A percentile compares a stretch with the other conserved stretches of the same genome.
These are phyloP conservation scores for Clarireedia monteithiana DNA, from an alignment of 2,329 filamentous ascomycete species.

Conservation along the genomic window DNA sequence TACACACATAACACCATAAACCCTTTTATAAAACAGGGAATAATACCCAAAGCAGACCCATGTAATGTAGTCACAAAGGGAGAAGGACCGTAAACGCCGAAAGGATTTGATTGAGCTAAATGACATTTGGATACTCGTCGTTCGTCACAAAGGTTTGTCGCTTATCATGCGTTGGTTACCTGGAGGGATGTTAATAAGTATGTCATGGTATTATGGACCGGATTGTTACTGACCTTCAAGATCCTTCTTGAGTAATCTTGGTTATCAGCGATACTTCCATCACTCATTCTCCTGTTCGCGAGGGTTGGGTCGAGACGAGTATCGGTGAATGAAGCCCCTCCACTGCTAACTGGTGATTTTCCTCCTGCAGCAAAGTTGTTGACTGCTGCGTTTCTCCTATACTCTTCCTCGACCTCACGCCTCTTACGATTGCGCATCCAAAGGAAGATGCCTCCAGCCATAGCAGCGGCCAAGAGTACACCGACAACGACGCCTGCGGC, in stretches of 20 bases:
- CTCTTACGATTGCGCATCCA: constrained; percentile 69
- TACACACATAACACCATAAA: constrained; percentile 28
- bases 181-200: constrained; percentile 21
- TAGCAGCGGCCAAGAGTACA: constrained; percentile 59
- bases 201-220: background rate
- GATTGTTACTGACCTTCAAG: constrained; percentile 63
- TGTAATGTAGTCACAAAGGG: constrained; percentile 15
- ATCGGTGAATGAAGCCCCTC: constrained; percentile 61
- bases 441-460: constrained; percentile 64
- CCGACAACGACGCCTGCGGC: constrained; percentile 84
- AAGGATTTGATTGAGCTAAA: constrained; percentile 24
- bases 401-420: constrained; percentile 73
- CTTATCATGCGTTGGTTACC: constrained; percentile 52
- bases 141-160: constrained; percentile 30
- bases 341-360: constrained; percentile 53
- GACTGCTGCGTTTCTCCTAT: constrained; percentile 71
- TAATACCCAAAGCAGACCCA: constrained; percentile 21
- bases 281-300: constrained; percentile 75
- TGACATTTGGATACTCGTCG: constrained; percentile 28
- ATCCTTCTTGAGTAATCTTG: constrained; percentile 95
- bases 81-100: constrained; percentile 26
- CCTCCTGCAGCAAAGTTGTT: constrained; percentile 64
- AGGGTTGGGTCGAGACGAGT: constrained; percentile 77
- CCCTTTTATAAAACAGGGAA: constrained; percentile 16
- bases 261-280: constrained; percentile 94